Percentiles rank a stretch among this genome's conserved stretches.
Conservation (phyloP, 345 rosid species). For the Bretschneidera sinensis region DNA sequence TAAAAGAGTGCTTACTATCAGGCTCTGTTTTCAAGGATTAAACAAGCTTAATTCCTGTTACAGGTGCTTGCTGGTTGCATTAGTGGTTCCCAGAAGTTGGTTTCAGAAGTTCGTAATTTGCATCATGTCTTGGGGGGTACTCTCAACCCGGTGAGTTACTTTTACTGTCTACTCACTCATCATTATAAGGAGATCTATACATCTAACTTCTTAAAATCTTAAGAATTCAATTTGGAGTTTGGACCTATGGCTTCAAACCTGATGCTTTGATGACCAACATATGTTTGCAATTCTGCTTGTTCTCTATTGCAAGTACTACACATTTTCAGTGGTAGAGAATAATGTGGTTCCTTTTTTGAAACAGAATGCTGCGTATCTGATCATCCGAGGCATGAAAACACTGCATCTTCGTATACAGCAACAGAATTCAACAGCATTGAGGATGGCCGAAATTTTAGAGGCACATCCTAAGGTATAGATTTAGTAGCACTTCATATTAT, state of each 20-base stretch:
- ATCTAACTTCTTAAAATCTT: too few species aligned
- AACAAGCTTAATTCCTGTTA: conserved; percentile 11
- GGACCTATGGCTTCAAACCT: too few species aligned
- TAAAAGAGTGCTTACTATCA: background rate
- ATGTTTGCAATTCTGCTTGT: too few species aligned
- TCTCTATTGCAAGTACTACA: too few species aligned
- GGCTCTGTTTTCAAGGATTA: conserved; percentile 1
- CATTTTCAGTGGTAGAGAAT: too few species aligned
- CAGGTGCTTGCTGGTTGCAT: conserved; percentile 98
- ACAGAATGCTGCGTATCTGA: conserved; percentile 90
- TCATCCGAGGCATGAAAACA: conserved; percentile 99
- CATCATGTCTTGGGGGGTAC: conserved; percentile 94
- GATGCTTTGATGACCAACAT: too few species aligned
- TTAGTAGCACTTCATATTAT: too few species aligned
- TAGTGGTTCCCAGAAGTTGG: conserved; percentile 69
- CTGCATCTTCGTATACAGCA: conserved; percentile 98
- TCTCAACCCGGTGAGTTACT: conserved; percentile 78
- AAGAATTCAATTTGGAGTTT: too few species aligned
- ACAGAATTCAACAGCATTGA: conserved; percentile 84
- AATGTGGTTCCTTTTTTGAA: too few species aligned
- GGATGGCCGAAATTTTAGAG: conserved; percentile 99
- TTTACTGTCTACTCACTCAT: background rate
- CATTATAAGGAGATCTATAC: background rate
- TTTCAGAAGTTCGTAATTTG: conserved; percentile 74
- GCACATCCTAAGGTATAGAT: conserved; percentile 90